phyloP scores from a whole-genome alignment of 257 asterid species.

The Linderniella brevidens region DNA sequence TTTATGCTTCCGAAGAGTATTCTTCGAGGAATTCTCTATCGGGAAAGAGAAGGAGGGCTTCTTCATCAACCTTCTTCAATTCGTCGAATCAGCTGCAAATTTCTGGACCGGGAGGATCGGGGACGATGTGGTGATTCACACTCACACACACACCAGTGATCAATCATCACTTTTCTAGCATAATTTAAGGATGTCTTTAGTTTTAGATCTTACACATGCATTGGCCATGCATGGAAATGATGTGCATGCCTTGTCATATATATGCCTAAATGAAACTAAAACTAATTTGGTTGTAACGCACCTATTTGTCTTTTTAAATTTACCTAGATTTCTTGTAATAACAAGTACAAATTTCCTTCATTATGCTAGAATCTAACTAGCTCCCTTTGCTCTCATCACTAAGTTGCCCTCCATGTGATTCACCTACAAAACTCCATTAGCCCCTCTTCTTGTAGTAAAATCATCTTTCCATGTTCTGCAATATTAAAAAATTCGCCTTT shows the following conservation, averaged over 20 bases:
- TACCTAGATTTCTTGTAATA: too few relatives aligned
- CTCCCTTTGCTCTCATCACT: too few relatives aligned
- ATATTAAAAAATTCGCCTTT: too few relatives aligned
- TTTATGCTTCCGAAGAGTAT: slow-evolving; percentile 68
- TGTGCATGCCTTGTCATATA: slow-evolving; percentile 65
- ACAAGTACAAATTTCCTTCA: too few relatives aligned
- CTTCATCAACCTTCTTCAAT: slow-evolving; percentile 22
- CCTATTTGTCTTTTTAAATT: too few relatives aligned
- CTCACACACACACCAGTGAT: too few relatives aligned
- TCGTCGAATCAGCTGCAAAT: slow-evolving; percentile 25
- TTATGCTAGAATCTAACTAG: too few relatives aligned
- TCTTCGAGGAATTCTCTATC: slow-evolving; percentile 32
- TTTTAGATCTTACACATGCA: slow-evolving; percentile 27
- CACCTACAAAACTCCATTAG: too few relatives aligned
- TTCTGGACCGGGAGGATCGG: slow-evolving; percentile 17
- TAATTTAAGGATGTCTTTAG: not conserved
- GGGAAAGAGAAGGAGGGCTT: slow-evolving; percentile 48
- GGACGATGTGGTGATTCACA: slow-evolving; percentile 40
- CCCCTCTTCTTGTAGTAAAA: too few relatives aligned
- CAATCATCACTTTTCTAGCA: too few relatives aligned
- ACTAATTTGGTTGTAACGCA: not conserved
- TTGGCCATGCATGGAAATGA: slow-evolving; percentile 47
- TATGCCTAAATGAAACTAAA: slow-evolving; percentile 15
- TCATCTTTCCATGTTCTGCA: too few relatives aligned
- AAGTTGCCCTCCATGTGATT: too few relatives aligned